phyloP scores from a whole-genome alignment of 192 early-diverging fungal genomes.

The Entomortierella parvispora region DNA sequence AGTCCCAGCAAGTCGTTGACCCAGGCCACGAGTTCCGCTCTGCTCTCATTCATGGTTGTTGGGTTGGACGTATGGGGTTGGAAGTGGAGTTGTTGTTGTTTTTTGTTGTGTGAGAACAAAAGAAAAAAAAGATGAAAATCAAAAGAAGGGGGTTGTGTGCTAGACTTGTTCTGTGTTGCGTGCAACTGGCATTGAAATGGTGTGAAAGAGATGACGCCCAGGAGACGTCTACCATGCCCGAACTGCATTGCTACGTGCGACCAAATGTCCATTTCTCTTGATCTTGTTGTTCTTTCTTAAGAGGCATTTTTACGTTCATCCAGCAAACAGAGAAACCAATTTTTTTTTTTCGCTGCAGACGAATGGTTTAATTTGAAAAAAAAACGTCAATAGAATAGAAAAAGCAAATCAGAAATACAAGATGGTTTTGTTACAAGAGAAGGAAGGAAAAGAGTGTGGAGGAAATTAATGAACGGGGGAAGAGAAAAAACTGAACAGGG shows the following conservation, averaged over 20 bases:
- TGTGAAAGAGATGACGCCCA: too few species aligned
- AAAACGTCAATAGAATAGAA: conserved; percentile 14
- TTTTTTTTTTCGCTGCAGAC: too few species aligned
- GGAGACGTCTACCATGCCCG: conserved; percentile 19
- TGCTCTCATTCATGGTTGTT: conserved; percentile 81
- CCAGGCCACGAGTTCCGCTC: conserved; percentile 92
- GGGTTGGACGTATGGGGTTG: neutral
- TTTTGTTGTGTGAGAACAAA: conserved; percentile 13
- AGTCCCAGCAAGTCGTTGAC: conserved; percentile 92
- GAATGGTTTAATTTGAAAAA: conserved; percentile 18
- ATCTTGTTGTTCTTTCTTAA: too few species aligned
- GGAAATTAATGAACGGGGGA: neutral
- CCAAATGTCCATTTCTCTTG: too few species aligned
- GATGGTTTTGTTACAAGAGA: conserved; percentile 47
- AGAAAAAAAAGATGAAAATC: neutral
- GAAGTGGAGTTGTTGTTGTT: neutral
- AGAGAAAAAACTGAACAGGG: neutral
- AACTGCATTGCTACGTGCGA: conserved; percentile 12
- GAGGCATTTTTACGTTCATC: too few species aligned
- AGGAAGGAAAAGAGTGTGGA: conserved; percentile 11
- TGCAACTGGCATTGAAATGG: too few species aligned
- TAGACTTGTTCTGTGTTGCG: too few species aligned
- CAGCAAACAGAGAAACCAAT: too few species aligned
- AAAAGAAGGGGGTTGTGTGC: too few species aligned
- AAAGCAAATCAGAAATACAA: conserved; percentile 39